Conservation (phyloP, 192 early-diverging fungal species). For the Coemansia sp. region DNA sequence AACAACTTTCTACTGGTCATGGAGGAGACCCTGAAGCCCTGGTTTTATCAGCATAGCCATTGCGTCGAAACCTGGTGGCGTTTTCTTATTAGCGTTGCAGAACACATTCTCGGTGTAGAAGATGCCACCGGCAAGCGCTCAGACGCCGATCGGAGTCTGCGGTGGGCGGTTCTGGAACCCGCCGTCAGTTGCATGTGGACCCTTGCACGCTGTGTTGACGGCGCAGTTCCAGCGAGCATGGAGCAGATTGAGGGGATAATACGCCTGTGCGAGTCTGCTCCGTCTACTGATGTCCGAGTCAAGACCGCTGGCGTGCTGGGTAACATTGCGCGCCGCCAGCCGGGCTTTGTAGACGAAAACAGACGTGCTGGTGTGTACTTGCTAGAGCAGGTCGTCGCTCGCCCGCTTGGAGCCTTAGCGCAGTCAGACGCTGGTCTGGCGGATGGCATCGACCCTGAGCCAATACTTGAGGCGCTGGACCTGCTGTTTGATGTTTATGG, state of each 20-base stretch:
- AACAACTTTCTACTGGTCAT: conserved; percentile 78
- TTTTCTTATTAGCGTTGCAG: conserved; percentile 61
- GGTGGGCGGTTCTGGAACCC: conserved; percentile 62
- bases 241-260: conserved; percentile 57
- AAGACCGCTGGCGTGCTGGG: conserved; percentile 76
- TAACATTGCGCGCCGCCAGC: conserved; percentile 69
- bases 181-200: conserved; percentile 77
- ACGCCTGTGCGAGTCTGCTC: conserved; percentile 27
- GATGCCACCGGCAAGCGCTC: conserved; percentile 54
- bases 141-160: conserved; percentile 55
- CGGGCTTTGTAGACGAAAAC: conserved; percentile 53
- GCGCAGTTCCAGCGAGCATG: conserved; percentile 52
- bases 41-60: conserved; percentile 57
- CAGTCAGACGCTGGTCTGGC: background rate
- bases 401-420: conserved; percentile 14
- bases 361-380: conserved; percentile 63
- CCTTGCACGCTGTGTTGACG: conserved; percentile 64
- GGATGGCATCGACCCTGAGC: conserved; percentile 19
- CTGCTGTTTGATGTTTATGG: conserved; percentile 86
- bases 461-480: conserved; percentile 74
- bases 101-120: conserved; percentile 52
- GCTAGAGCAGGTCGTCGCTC: conserved; percentile 44
- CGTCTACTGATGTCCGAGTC: conserved; percentile 48
- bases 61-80: conserved; percentile 54
- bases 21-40: conserved; percentile 63